These are phyloP conservation scores for Dalbergia cochinchinensis DNA, from an alignment of 306 rosid species.

Conservation along the genomic window DNA sequence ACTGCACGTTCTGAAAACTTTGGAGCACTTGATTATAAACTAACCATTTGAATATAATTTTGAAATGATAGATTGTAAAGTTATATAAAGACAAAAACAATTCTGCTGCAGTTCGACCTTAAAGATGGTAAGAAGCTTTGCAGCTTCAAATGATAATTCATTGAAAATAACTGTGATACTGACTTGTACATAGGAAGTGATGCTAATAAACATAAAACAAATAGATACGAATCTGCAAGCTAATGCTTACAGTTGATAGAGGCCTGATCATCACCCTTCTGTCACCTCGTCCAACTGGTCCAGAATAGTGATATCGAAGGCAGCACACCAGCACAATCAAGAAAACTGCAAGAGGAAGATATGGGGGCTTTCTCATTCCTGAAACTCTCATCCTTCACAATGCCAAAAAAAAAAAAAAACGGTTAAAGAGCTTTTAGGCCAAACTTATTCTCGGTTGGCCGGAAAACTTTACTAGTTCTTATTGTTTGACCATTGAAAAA, in stretches of 20 bases:
- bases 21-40: neutral
- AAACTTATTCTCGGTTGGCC: neutral
- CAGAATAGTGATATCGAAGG: slow-evolving; percentile 15
- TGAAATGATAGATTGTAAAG: neutral
- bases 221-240: neutral
- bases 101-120: neutral
- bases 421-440: neutral
- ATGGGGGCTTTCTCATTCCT: slow-evolving; percentile 16
- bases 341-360: slow-evolving; percentile 41
- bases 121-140: too few relatives aligned
- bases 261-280: slow-evolving; percentile 8
- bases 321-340: slow-evolving; percentile 40
- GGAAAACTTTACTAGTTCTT: neutral
- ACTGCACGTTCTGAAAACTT: neutral
- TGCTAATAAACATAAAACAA: neutral
- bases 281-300: neutral
- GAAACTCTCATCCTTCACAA: slow-evolving; percentile 27
- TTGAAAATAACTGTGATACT: neutral
- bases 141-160: neutral
- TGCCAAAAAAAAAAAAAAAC: neutral
- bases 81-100: neutral
- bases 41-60: neutral
- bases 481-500: too few relatives aligned
- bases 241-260: slow-evolving; percentile 33
- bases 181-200: neutral